These are phyloP conservation scores for Xylariomycetidae sp. DNA, from an alignment of 2,329 filamentous ascomycete species.

Conservation along the genomic window DNA sequence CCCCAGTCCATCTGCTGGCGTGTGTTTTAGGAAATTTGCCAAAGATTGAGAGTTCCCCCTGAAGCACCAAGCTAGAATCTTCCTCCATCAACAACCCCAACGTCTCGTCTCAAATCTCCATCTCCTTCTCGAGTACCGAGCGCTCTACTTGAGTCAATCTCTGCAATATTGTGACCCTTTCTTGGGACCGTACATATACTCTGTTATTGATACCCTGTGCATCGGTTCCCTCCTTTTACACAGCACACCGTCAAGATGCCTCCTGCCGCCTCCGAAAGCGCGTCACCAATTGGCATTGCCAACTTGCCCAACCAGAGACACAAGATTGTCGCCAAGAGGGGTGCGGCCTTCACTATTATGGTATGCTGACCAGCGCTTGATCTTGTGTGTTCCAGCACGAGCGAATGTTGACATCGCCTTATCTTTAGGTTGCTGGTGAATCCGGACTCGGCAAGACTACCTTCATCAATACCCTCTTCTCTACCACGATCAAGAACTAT, in stretches of 20 bases:
- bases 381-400: background rate
- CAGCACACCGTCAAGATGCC: conserved; percentile 44
- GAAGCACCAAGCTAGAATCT: conserved; percentile 26
- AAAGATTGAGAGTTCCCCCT: no score
- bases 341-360: conserved; percentile 99
- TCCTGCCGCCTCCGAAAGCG: conserved; percentile 26
- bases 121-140: no score
- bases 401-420: no score
- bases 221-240: no score
- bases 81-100: conserved; percentile 1
- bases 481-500: conserved; percentile 99
- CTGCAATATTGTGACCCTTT: conserved; percentile 8
- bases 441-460: conserved; percentile 98
- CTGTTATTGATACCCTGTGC: no score
- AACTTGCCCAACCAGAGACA: conserved; percentile 71
- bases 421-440: conserved; percentile 95
- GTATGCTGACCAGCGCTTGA: conserved; percentile 45
- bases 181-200: conserved; percentile 11
- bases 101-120: no score
- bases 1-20: conserved; percentile 17
- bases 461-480: conserved; percentile 99
- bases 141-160: conserved; percentile 1
- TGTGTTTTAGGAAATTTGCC: conserved; percentile 33
- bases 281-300: conserved; percentile 59
- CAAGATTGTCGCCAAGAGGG: conserved; percentile 76